Evolutionary conservation across 768 basidiomycete species (phyloP), one percentile per base, ranked within the genome.

Genomic region (button mushroom (Agaricus bisporus)): DNA sequence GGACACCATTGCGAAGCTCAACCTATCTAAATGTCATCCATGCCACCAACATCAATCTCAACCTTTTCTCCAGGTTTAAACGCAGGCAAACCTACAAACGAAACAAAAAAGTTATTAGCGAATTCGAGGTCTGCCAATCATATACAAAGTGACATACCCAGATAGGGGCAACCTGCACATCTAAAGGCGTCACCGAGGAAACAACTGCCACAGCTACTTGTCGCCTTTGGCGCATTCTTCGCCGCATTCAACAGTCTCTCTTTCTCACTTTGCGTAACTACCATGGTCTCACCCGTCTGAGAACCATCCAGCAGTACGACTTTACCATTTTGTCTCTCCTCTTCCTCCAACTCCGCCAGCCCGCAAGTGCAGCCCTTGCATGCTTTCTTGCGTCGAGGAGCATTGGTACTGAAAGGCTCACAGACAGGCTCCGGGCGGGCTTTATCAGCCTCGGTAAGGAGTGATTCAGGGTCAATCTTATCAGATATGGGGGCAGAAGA

Each of bases 61-160:
- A 99, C 93, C 73, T 98, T 95, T 74, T 98, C 93, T 52, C 97
- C 97, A 2, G 97, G 95, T 68, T 95, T 90, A 76, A 99, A 98
- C 11, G 95, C 92, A 43, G 97, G 97, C 26, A 98, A 79, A 60
- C 97, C 95, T 98, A 61, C 38, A 28, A 56, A 44, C 29, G 25
- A 58, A 49, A 58, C 51, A 17, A n/a, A 59, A 51, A 39, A n/a
- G n/a, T n/a, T n/a, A 17, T 32, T 3, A 32, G 8, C 45, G n/a
- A 56, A 20, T 57, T 56, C 37, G 56, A 26, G 55, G 50, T 37
- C 51, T 39, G 35, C 17, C n/a, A 10, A 5, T 51, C 14, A n/a
- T 17, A 1, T 11, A 32, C 2, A 32, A 56, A 20, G 37, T n/a
- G 15, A 81, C 90, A 56, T 60, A 98, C 95, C 95, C 42, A 91